Percentiles rank a stretch among this genome's conserved stretches.
phyloP scores from a whole-genome alignment of 2,329 filamentous ascomycete genomes.

The Alternaria atra region DNA sequence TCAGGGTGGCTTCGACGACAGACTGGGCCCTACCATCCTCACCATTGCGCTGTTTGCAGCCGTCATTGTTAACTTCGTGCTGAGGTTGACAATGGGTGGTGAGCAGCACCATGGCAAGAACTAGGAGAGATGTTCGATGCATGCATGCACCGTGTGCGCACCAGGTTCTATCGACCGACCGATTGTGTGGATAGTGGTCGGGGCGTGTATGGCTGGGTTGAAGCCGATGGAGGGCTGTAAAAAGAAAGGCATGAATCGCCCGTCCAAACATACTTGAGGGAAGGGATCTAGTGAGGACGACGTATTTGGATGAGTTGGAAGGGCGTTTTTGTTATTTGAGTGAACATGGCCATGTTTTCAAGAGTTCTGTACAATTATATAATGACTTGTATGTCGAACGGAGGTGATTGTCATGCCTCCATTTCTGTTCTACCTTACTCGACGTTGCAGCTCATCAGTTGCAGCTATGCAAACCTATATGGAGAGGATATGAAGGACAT shows the following conservation, averaged over 20 bases:
- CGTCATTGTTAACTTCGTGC: constrained; percentile 94
- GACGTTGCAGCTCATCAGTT: too few relatives aligned
- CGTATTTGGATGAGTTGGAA: background rate
- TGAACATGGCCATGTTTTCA: background rate
- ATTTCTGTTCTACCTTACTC: too few relatives aligned
- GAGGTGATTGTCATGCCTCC: background rate
- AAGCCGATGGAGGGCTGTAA: background rate
- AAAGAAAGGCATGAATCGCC: too few relatives aligned
- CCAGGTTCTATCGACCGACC: background rate
- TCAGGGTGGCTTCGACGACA: constrained; percentile 95
- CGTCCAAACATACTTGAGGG: background rate
- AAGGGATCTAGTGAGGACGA: background rate
- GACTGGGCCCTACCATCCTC: constrained; percentile 90
- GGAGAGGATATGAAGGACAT: too few relatives aligned
- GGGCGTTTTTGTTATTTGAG: background rate
- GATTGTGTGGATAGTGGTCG: background rate
- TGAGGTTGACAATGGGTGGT: constrained; percentile 56
- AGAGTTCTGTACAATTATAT: background rate
- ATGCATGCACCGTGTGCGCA: background rate
- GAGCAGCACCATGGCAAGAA: constrained; percentile 20
- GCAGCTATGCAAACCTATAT: too few relatives aligned
- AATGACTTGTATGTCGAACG: background rate
- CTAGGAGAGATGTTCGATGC: background rate
- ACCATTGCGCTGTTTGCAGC: constrained; percentile 86
- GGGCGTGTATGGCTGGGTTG: background rate